Percentiles rank a stretch among this genome's conserved stretches.
Conservation (phyloP, 371 early-diverging fungal genomes). For the Capillidium heterosporum region DNA sequence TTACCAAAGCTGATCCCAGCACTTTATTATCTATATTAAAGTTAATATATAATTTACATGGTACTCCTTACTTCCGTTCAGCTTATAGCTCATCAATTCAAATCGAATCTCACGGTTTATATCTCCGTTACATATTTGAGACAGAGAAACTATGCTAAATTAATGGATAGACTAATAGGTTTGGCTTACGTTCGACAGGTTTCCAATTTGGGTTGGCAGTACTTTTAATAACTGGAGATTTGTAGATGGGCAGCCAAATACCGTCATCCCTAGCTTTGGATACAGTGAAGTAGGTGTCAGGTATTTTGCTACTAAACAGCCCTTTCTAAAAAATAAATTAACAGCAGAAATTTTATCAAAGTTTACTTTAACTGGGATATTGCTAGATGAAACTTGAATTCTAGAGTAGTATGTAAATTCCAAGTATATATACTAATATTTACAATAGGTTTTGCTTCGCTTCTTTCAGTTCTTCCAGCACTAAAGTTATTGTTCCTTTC, state of each 20-base stretch:
- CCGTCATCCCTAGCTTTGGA: background rate
- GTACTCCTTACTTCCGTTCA: background rate
- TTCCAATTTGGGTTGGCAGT: background rate
- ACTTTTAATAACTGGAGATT: background rate
- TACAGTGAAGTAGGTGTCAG: background rate
- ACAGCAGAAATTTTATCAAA: background rate
- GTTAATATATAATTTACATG: background rate
- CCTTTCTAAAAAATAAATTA: background rate
- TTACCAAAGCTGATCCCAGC: constrained; percentile 11
- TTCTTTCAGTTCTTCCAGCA: constrained; percentile 8
- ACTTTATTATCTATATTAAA: constrained; percentile 13
- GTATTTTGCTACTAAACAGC: background rate
- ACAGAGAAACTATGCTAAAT: background rate
- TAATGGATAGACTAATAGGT: background rate
- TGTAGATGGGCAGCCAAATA: background rate
- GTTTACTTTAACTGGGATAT: background rate
- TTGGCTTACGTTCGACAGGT: background rate
- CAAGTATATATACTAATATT: background rate
- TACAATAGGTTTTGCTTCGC: constrained; percentile 9
- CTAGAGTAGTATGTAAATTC: background rate
- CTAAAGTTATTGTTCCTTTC: background rate
- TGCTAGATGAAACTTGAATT: background rate
- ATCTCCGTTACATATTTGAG: background rate
- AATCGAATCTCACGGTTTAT: background rate
- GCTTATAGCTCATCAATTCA: background rate